Evolutionary conservation across 768 basidiomycete genomes (phyloP).

Genomic region (Basidioascus undulatus): DNA sequence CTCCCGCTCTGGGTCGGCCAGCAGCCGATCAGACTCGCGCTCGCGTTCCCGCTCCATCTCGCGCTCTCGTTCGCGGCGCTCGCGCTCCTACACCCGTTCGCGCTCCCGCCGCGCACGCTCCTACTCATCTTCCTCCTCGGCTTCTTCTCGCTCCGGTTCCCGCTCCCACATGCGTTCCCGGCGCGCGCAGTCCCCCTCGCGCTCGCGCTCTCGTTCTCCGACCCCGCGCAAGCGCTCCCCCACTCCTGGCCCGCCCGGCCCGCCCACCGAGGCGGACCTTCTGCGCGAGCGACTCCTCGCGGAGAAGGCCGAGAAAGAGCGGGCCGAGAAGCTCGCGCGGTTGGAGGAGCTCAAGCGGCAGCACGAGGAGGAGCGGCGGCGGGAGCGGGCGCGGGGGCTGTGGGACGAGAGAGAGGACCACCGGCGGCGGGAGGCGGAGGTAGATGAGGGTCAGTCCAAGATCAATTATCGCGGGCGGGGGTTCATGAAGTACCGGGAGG

Average conservation of each 20-base stretch:
- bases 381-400: slow-evolving; percentile 43
- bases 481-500: slow-evolving; percentile 7
- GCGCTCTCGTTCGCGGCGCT: slow-evolving; percentile 1
- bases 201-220: slow-evolving; percentile 6
- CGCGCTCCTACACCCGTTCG: background rate
- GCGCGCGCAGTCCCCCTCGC: background rate
- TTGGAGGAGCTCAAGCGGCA: slow-evolving; percentile 29
- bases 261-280: background rate
- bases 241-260: background rate
- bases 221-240: slow-evolving; percentile 2
- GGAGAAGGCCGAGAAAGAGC: background rate
- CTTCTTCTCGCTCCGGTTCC: background rate
- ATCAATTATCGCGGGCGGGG: slow-evolving; percentile 10
- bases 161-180: background rate
- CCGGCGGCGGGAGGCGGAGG: slow-evolving; percentile 3
- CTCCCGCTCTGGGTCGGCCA: background rate
- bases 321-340: slow-evolving; percentile 1
- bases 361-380: slow-evolving; percentile 43
- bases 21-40: slow-evolving; percentile 6
- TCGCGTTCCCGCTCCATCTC: slow-evolving; percentile 7
- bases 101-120: slow-evolving; percentile 2
- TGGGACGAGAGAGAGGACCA: slow-evolving; percentile 20
- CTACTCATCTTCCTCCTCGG: slow-evolving; percentile 2
- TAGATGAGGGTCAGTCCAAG: background rate
- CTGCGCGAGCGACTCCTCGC: background rate